Conservation (phyloP, 2,329 filamentous ascomycete species). For the Graphilbum fragrans region DNA sequence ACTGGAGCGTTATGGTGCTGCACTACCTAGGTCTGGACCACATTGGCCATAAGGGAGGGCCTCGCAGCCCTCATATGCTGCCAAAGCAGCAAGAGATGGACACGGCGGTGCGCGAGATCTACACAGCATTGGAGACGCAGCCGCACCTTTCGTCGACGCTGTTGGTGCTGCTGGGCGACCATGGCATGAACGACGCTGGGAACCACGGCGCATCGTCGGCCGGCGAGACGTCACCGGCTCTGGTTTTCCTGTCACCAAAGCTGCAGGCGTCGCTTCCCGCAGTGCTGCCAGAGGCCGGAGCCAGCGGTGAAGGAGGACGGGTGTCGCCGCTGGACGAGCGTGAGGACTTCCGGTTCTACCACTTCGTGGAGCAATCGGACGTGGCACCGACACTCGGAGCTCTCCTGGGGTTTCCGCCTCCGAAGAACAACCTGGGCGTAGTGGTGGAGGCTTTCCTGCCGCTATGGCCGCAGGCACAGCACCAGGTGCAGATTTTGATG, state of each 20-base stretch:
- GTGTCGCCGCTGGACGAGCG: conserved; percentile 29
- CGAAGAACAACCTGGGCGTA: conserved; percentile 80
- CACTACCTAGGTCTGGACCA: conserved; percentile 95
- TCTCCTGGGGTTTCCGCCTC: conserved; percentile 75
- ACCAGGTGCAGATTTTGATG: conserved; percentile 57
- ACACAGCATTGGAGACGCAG: conserved; percentile 58
- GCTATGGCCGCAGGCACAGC: conserved; percentile 56
- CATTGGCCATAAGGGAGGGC: conserved; percentile 93
- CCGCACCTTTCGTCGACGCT: conserved; percentile 65
- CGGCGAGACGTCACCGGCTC: conserved; percentile 85
- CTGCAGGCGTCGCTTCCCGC: conserved; percentile 30
- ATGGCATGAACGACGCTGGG: conserved; percentile 98
- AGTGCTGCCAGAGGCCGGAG: too few relatives aligned
- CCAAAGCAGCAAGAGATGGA: conserved; percentile 82
- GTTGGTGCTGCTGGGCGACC: conserved; percentile 80
- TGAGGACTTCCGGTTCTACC: conserved; percentile 74
- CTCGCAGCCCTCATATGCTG: conserved; percentile 72
- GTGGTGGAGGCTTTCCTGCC: conserved; percentile 69
- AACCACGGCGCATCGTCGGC: conserved; percentile 92
- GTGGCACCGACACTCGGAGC: conserved; percentile 81
- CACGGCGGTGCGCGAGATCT: conserved; percentile 45
- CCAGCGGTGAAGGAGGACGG: neutral
- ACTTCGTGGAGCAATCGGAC: conserved; percentile 83
- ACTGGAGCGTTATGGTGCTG: conserved; percentile 90
- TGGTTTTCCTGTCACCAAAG: conserved; percentile 85